phyloP scores from a whole-genome alignment of 2,329 filamentous ascomycete genomes.

The Alternaria consortialis region DNA sequence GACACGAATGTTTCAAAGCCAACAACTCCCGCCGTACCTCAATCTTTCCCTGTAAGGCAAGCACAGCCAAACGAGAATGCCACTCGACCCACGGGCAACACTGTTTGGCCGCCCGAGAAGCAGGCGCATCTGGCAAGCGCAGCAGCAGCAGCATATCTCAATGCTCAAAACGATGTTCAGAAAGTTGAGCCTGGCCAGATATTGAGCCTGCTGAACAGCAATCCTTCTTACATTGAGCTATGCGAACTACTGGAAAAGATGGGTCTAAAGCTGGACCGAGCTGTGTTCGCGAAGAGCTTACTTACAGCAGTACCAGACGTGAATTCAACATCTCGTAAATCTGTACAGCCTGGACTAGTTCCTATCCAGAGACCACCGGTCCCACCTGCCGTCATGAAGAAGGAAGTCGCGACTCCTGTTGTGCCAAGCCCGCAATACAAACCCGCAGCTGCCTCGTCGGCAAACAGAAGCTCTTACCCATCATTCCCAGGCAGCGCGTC shows the following conservation, averaged over 20 bases:
- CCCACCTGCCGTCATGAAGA: slow-evolving; percentile 35
- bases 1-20: slow-evolving; percentile 13
- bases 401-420: slow-evolving; percentile 24
- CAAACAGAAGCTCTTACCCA: slow-evolving; percentile 22
- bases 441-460: slow-evolving; percentile 26
- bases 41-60: slow-evolving; percentile 12
- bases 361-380: slow-evolving; percentile 24
- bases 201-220: slow-evolving; percentile 59
- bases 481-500: slow-evolving; percentile 24
- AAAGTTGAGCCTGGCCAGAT: slow-evolving; percentile 54
- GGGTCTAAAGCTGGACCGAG: slow-evolving; percentile 61
- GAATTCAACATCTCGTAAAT: slow-evolving; percentile 40
- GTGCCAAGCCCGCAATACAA: slow-evolving; percentile 26
- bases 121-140: slow-evolving; percentile 61
- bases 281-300: slow-evolving; percentile 62
- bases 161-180: slow-evolving; percentile 54
- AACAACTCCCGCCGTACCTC: slow-evolving; percentile 5
- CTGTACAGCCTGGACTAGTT: slow-evolving; percentile 19
- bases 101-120: slow-evolving; percentile 62
- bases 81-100: slow-evolving; percentile 36
- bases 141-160: slow-evolving; percentile 61
- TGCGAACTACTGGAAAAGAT: slow-evolving; percentile 63
- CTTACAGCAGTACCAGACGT: slow-evolving; percentile 57
- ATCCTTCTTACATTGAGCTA: slow-evolving; percentile 65
- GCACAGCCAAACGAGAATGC: slow-evolving; percentile 8